A percentile compares a stretch with the other conserved stretches of the same genome.
Conservation (phyloP, 768 basidiomycete species). For the Hydnomerulius pinastri region DNA sequence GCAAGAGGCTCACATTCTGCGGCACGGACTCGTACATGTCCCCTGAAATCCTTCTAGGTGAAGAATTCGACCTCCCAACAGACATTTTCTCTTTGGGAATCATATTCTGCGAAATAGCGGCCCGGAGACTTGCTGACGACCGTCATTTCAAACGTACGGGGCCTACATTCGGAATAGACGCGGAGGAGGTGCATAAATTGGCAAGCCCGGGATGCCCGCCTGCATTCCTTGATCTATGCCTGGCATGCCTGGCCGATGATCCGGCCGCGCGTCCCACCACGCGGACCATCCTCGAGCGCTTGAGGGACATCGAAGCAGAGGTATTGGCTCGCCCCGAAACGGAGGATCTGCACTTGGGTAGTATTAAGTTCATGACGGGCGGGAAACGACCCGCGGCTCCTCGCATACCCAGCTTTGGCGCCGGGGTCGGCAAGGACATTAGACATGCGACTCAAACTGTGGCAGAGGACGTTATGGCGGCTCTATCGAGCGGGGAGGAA, state of each 20-base stretch:
- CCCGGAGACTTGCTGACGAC: conserved; percentile 85
- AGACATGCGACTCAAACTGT: conserved; percentile 34
- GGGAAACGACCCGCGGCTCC: conserved; percentile 61
- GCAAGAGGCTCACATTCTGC: conserved; percentile 80
- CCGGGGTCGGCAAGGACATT: conserved; percentile 66
- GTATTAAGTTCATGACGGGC: conserved; percentile 78
- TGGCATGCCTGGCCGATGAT: conserved; percentile 73
- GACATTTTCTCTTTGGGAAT: conserved; percentile 94
- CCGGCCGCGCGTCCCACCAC: conserved; percentile 75
- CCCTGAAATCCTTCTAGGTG: conserved; percentile 89
- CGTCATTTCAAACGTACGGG: conserved; percentile 73
- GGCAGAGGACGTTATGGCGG: conserved; percentile 36
- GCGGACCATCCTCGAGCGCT: conserved; percentile 72
- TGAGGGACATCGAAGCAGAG: conserved; percentile 82
- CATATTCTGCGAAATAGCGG: conserved; percentile 90
- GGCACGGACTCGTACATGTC: conserved; percentile 97
- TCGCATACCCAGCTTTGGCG: conserved; percentile 87
- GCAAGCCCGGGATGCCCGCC: conserved; percentile 78
- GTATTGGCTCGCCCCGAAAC: conserved; percentile 69
- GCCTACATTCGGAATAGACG: conserved; percentile 78
- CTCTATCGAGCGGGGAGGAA: conserved; percentile 47
- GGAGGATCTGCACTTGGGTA: conserved; percentile 79
- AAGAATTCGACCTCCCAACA: conserved; percentile 91
- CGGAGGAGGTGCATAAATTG: conserved; percentile 64
- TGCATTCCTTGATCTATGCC: conserved; percentile 71